Evolutionary conservation across 345 rosid genomes (phyloP).

Genomic region (Populus alba): DNA sequence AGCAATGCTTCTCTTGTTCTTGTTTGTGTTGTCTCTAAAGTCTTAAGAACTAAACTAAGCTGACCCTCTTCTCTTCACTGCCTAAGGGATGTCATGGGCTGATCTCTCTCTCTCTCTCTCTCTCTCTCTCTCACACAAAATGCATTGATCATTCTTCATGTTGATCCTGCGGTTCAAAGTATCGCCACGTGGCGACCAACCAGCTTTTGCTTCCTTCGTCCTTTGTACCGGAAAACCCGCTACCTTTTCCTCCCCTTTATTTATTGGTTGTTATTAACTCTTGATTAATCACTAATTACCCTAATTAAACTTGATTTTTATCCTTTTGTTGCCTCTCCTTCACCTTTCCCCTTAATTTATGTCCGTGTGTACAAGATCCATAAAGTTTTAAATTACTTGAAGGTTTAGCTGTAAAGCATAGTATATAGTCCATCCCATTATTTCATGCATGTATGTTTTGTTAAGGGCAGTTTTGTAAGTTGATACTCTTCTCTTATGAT

Average conservation of each 20-base stretch:
- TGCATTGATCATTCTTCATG: constrained; percentile 12
- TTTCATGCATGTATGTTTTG: constrained; percentile 5
- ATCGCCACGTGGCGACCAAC: constrained; percentile 33
- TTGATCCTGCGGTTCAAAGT: constrained; percentile 18
- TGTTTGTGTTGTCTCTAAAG: neutral
- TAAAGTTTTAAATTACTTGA: neutral
- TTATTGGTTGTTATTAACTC: neutral
- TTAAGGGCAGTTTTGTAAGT: too few species aligned
- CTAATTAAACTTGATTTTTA: too few species aligned
- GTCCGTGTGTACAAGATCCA: too few species aligned
- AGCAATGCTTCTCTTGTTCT: constrained; percentile 18
- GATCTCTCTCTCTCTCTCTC: constrained; percentile 14
- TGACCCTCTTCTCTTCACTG: constrained; percentile 11
- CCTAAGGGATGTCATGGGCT: constrained; percentile 19
- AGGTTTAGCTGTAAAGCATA: constrained; percentile 29
- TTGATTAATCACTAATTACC: too few species aligned
- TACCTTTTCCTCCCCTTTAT: constrained; percentile 4
- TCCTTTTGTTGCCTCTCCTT: too few species aligned
- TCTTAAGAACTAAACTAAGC: constrained; percentile 12
- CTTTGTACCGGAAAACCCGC: constrained; percentile 57
- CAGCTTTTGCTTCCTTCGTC: constrained; percentile 8
- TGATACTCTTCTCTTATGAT: too few species aligned
- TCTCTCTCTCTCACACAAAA: neutral
- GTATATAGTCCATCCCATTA: constrained; percentile 7
- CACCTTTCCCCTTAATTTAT: too few species aligned